Conservation (phyloP, 1,284 basidiomycete genomes). For the Coniophora puteana region DNA sequence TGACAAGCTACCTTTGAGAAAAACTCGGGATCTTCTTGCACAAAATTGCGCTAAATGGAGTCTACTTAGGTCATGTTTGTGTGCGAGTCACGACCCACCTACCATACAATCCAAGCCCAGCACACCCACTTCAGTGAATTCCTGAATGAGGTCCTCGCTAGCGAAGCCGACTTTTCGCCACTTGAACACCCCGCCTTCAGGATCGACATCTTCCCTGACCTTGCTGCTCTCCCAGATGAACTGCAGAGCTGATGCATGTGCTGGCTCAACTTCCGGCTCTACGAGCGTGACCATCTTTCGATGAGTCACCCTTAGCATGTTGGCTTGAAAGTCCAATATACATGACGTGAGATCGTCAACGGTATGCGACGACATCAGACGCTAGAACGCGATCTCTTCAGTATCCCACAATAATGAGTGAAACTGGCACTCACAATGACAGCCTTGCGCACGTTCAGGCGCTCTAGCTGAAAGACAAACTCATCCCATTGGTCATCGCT, state of each 20-base stretch:
- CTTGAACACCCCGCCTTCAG: conserved; percentile 48
- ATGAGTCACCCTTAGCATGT: conserved; percentile 79
- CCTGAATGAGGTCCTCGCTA: conserved; percentile 74
- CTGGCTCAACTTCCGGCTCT: conserved; percentile 59
- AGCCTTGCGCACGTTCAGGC: conserved; percentile 77
- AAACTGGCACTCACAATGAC: conserved; percentile 62
- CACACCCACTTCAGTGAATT: conserved; percentile 84
- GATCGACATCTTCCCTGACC: conserved; percentile 48
- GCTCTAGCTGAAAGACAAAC: conserved; percentile 75
- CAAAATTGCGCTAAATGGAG: conserved; percentile 70
- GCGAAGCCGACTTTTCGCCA: conserved; percentile 83
- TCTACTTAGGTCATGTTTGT: not conserved
- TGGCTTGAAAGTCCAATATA: conserved; percentile 90
- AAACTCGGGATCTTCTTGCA: conserved; percentile 68
- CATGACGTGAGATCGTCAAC: conserved; percentile 84
- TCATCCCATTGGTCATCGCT: conserved; percentile 76
- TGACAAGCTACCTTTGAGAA: conserved; percentile 68
- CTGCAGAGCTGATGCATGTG: conserved; percentile 60
- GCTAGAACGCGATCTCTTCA: conserved; percentile 40
- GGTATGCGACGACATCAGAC: conserved; percentile 83
- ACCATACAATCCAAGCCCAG: conserved; percentile 86
- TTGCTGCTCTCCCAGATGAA: conserved; percentile 72
- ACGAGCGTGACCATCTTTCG: conserved; percentile 78
- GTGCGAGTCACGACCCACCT: conserved; percentile 21
- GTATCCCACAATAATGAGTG: not conserved